phyloP scores from a whole-genome alignment of 129 eudicot species.

The Erigeron canadensis region DNA sequence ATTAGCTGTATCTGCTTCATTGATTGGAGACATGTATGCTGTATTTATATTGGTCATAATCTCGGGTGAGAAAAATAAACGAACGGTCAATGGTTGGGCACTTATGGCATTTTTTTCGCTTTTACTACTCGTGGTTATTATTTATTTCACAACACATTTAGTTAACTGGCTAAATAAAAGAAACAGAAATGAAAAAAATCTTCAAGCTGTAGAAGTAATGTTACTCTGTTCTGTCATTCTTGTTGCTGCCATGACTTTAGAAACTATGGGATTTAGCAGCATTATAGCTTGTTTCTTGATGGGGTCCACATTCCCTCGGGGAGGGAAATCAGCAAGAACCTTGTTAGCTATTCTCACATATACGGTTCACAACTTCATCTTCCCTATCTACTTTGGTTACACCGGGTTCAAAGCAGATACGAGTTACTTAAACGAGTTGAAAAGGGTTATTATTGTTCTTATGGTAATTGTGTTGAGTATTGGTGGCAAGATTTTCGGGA shows the following conservation, averaged over 20 bases:
- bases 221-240: constrained; percentile 51
- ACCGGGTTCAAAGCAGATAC: constrained; percentile 83
- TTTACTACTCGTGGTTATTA: constrained; percentile 44
- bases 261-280: constrained; percentile 76
- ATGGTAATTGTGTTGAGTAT: constrained; percentile 66
- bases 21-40: constrained; percentile 61
- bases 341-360: constrained; percentile 59
- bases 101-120: constrained; percentile 36
- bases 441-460: constrained; percentile 43
- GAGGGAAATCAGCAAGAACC: constrained; percentile 83
- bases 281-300: constrained; percentile 65
- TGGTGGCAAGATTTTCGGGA: constrained; percentile 85
- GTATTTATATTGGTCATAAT: constrained; percentile 48
- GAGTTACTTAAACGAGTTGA: constrained; percentile 37
- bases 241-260: constrained; percentile 63
- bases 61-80: constrained; percentile 36
- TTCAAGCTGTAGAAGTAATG: constrained; percentile 61
- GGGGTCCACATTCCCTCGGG: constrained; percentile 78
- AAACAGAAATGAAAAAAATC: constrained; percentile 63
- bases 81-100: constrained; percentile 36
- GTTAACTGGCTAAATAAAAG: constrained; percentile 62
- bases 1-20: constrained; percentile 61
- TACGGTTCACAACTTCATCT: constrained; percentile 63
- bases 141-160: constrained; percentile 41
- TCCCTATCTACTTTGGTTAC: constrained; percentile 89